Conservation (phyloP, 2,329 filamentous ascomycete species). For the Sporothrix pseudoabietina region DNA sequence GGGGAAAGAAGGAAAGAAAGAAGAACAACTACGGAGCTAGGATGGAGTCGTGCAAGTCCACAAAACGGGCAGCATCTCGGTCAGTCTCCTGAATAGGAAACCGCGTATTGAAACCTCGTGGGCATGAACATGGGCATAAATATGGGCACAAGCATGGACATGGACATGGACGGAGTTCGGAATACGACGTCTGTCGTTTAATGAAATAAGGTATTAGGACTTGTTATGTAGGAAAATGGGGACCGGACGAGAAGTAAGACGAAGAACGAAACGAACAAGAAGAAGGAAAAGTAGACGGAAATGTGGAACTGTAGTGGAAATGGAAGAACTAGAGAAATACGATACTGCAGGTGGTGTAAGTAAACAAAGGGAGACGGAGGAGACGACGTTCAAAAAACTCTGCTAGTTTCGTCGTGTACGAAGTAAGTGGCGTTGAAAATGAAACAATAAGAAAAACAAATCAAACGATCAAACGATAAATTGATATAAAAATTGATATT, state of each 20-base stretch:
- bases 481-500: too few species aligned
- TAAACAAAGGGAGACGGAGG: slow-evolving; percentile 4
- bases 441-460: neutral
- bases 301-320: neutral
- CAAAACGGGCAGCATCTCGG: neutral
- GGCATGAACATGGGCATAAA: neutral
- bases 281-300: neutral
- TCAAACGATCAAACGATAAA: neutral
- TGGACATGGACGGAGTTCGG: neutral
- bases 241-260: neutral
- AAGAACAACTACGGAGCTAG: neutral
- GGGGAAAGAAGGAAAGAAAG: neutral
- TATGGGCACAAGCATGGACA: too few species aligned
- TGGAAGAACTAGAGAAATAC: neutral
- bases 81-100: neutral
- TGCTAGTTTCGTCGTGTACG: neutral
- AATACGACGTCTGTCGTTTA: neutral
- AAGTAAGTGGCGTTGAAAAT: neutral
- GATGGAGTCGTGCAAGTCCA: neutral
- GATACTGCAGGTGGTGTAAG: neutral
- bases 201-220: neutral
- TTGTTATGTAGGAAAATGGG: neutral
- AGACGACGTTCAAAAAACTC: neutral
- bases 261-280: neutral
- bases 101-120: neutral